These are phyloP conservation scores for Rhododendron griersonianum DNA, from an alignment of 148 eudicot species.

Conservation along the genomic window DNA sequence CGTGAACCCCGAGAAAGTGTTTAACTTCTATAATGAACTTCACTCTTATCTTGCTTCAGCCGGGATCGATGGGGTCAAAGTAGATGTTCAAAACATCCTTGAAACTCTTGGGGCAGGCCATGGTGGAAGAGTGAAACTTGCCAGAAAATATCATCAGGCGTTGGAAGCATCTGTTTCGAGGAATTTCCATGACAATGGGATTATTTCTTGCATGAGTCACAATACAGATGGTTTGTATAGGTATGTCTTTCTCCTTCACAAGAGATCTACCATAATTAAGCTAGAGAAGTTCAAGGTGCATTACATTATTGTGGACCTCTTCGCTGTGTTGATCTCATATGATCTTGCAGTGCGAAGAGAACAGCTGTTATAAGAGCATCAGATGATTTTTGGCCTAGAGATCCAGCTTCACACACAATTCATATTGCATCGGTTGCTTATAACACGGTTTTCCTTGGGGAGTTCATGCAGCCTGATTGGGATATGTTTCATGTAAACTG, in stretches of 20 bases:
- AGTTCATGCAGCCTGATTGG: conserved; percentile 97
- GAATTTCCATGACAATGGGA: conserved; percentile 81
- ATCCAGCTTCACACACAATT: conserved; percentile 91
- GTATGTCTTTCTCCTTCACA: conserved; percentile 23
- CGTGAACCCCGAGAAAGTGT: conserved; percentile 74
- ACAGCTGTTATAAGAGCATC: conserved; percentile 83
- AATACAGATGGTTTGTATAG: conserved; percentile 85
- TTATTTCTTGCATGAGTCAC: conserved; percentile 90
- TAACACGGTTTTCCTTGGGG: conserved; percentile 78
- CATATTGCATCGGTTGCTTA: conserved; percentile 92
- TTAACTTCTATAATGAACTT: conserved; percentile 63
- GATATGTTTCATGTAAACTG: conserved; percentile 91
- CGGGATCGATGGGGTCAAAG: conserved; percentile 87
- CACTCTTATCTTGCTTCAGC: conserved; percentile 81
- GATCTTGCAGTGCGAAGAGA: conserved; percentile 48
- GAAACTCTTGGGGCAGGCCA: conserved; percentile 88
- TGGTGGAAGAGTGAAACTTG: conserved; percentile 79
- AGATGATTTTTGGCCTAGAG: conserved; percentile 87
- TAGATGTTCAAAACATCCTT: conserved; percentile 81
- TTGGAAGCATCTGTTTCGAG: conserved; percentile 69
- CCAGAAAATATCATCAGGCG: conserved; percentile 78
- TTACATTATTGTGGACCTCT: neutral
- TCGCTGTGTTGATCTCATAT: neutral
- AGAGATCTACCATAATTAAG: neutral
- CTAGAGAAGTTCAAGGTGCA: neutral